Conservation (phyloP, 2,329 filamentous ascomycete species). For the Apiospora saccharicola region DNA sequence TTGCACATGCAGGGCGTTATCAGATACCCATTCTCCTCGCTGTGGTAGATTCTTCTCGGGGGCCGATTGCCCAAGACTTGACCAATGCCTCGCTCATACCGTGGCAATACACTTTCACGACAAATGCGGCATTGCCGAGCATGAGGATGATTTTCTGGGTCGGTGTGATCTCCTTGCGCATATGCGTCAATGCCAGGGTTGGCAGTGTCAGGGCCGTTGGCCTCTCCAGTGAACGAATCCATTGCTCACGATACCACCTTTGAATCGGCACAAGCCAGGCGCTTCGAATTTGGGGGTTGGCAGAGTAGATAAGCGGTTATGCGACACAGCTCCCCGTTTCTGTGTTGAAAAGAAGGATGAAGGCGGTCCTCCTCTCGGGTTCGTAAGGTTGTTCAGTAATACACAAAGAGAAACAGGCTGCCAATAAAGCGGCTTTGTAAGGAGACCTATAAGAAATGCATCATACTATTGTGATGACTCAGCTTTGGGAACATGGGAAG, state of each 20-base stretch:
- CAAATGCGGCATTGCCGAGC: constrained; percentile 24
- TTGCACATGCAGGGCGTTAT: constrained; percentile 93
- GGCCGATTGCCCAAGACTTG: constrained; percentile 8
- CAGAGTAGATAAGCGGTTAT: not conserved
- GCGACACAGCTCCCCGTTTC: not conserved
- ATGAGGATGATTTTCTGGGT: constrained; percentile 21
- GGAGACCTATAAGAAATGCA: constrained; percentile 6
- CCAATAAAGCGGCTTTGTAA: constrained; percentile 11
- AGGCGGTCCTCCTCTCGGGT: not conserved
- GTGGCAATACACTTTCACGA: constrained; percentile 7
- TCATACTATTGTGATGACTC: constrained; percentile 17
- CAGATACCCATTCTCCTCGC: constrained; percentile 78
- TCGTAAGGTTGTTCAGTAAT: not conserved
- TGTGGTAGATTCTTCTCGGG: constrained; percentile 63
- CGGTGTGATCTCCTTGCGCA: not conserved
- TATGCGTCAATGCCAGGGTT: not conserved
- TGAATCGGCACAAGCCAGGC: not conserved
- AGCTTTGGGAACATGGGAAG: not conserved
- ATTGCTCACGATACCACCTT: constrained; percentile 19
- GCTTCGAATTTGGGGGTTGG: not conserved
- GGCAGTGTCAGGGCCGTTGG: not conserved
- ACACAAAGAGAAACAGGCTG: constrained; percentile 8
- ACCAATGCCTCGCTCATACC: constrained; percentile 4
- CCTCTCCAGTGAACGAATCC: not conserved
- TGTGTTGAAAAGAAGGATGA: not conserved